These are phyloP conservation scores for Penicillium sp. DNA, from an alignment of 2,329 filamentous ascomycete species.

Conservation along the genomic window DNA sequence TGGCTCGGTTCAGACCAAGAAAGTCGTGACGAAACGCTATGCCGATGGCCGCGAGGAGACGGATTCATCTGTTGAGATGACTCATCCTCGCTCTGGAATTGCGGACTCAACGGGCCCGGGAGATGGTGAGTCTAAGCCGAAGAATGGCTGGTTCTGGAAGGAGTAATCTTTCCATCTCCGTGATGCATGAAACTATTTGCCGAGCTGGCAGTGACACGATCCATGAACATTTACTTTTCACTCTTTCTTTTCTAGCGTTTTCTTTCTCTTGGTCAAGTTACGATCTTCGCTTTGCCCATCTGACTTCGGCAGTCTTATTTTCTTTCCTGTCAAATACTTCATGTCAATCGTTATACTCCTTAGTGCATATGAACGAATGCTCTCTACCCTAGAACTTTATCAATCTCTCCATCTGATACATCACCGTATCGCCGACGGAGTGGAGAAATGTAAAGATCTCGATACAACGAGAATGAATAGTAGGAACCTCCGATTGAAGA, in stretches of 20 bases:
- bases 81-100: constrained; percentile 33
- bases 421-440: background rate
- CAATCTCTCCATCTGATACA: background rate
- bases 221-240: constrained; percentile 9
- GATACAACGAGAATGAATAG: background rate
- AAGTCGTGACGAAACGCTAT: constrained; percentile 64
- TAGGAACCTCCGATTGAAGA: too few species aligned
- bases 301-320: background rate
- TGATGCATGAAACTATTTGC: constrained; percentile 13
- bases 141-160: constrained; percentile 49
- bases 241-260: constrained; percentile 1
- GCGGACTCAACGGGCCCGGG: constrained; percentile 13
- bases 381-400: background rate
- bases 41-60: constrained; percentile 66
- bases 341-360: background rate
- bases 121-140: constrained; percentile 16
- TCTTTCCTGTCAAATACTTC: background rate
- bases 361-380: background rate
- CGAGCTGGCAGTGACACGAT: constrained; percentile 12
- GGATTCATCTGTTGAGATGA: constrained; percentile 58
- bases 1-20: constrained; percentile 64
- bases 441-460: background rate
- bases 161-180: constrained; percentile 27
- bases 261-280: constrained; percentile 1
- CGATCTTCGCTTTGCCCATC: background rate